Percentiles rank a stretch among this genome's conserved stretches.
These are phyloP conservation scores for Pseudogymnoascus sp. DNA, from an alignment of 2,329 filamentous ascomycete genomes.

Conservation along the genomic window DNA sequence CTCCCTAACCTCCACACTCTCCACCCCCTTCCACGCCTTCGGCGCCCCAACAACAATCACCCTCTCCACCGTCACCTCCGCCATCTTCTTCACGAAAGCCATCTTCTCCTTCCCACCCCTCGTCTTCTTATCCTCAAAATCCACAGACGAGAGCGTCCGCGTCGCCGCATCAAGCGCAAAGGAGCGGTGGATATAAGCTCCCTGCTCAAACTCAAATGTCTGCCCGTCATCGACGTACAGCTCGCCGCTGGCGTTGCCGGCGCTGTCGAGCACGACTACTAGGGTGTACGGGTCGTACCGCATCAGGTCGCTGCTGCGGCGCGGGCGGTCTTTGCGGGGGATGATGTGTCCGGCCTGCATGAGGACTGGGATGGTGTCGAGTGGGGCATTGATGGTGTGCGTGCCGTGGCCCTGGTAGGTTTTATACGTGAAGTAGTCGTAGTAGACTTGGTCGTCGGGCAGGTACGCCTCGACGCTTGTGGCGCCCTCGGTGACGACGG, in stretches of 20 bases:
- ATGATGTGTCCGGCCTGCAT: slow-evolving; percentile 93
- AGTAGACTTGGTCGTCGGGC: slow-evolving; percentile 83
- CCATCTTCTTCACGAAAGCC: slow-evolving; percentile 70
- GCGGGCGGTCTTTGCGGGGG: slow-evolving; percentile 78
- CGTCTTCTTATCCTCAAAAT: slow-evolving; percentile 47
- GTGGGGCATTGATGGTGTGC: slow-evolving; percentile 62
- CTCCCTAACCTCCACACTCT: slow-evolving; percentile 48
- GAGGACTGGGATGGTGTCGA: slow-evolving; percentile 81
- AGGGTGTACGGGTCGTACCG: slow-evolving; percentile 92
- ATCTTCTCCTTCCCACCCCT: slow-evolving; percentile 44
- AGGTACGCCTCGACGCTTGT: slow-evolving; percentile 74
- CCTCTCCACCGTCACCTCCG: slow-evolving; percentile 71
- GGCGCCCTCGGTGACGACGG: slow-evolving; percentile 71
- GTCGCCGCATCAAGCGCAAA: slow-evolving; percentile 56
- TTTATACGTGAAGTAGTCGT: slow-evolving; percentile 88
- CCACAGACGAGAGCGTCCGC: slow-evolving; percentile 59
- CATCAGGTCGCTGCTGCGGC: slow-evolving; percentile 83
- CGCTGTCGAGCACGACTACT: slow-evolving; percentile 63
- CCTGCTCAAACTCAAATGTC: slow-evolving; percentile 77
- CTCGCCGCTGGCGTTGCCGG: slow-evolving; percentile 68
- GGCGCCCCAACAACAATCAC: slow-evolving; percentile 78
- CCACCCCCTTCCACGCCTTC: slow-evolving; percentile 59
- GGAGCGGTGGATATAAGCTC: slow-evolving; percentile 78
- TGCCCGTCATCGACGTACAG: slow-evolving; percentile 93
- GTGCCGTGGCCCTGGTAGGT: slow-evolving; percentile 64